Base-by-base conservation (phyloP, 2,329 filamentous ascomycete genomes). In the Paecilomyces niveus region DNA sequence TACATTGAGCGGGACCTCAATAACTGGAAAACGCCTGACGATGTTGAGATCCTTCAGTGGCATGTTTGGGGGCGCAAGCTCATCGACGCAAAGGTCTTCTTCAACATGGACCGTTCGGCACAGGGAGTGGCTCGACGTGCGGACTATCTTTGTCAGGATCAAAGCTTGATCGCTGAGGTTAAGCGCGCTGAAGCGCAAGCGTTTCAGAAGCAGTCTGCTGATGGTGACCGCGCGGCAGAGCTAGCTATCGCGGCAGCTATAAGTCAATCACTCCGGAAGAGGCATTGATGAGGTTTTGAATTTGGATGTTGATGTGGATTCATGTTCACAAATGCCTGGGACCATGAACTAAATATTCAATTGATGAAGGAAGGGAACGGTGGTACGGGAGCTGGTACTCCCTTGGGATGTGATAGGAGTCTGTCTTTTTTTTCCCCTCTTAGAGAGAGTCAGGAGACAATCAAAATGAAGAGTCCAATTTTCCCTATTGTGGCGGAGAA, bases 1-100 rank as follows among this genome's bases (percentile, higher is more conserved):
- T n/a, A 54, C 22, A 32, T 39, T 18, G 56, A 33, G 54, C 18
- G 39, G 8, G 22, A 61, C 29, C 22, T 54, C 18, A 51, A 15
- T n/a, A 35, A 57, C 13, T 65, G 59, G 58, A 62, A 57, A 6
- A 50, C 63, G 15, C 56, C 58, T 31, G 63, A 65, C 53, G 62
- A 65, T 29, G 50, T 56, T 8, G 63, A 65, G 52, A 62, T 64
- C 29, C 52, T 65, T 13, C 57, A 57, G 51, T 65, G 62, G 62
- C 55, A 63, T 31, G 56, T 63, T 15, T 60, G 58, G 33, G 59
- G 56, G 9, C 51, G 61, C 10, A 24, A 45, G n/a, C 51, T 33
- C 29, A 57, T 65, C 31, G 62, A 65, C 49, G 11, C 60, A 0
- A n/a, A 55, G 35, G 59, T 63, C 39, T 65, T 64, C 51, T 54